A percentile compares a stretch with the other conserved stretches of the same genome.
Conservation (phyloP, 257 asterid species). For the Scutellaria barbata region DNA sequence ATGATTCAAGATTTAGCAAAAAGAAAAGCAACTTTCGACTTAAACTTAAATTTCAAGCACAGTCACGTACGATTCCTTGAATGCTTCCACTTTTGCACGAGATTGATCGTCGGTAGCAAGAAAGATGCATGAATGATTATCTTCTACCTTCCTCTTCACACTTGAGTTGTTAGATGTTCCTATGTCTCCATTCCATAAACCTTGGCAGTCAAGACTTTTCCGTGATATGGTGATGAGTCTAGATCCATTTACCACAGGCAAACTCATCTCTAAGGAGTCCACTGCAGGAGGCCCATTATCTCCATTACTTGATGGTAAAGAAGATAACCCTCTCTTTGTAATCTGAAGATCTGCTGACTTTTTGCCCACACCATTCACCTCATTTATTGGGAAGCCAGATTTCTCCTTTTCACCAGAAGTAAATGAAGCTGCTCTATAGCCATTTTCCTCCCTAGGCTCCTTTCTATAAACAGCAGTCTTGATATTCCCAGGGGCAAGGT, state of each 20-base stretch:
- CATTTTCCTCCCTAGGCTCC: constrained; percentile 51
- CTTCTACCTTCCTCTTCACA: constrained; percentile 65
- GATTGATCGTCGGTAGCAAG: constrained; percentile 64
- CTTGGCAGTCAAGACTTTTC: constrained; percentile 36
- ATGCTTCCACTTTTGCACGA: constrained; percentile 63
- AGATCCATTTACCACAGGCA: constrained; percentile 38
- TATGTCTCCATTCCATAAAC: constrained; percentile 44
- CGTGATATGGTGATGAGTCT: constrained; percentile 30
- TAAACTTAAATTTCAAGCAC: constrained; percentile 27
- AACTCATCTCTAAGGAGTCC: constrained; percentile 39
- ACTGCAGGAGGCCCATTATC: constrained; percentile 36
- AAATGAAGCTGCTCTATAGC: constrained; percentile 37
- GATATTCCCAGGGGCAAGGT: constrained; percentile 50
- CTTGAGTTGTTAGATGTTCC: constrained; percentile 45
- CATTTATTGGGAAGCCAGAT: constrained; percentile 37
- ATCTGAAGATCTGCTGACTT: constrained; percentile 36
- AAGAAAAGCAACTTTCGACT: constrained; percentile 16
- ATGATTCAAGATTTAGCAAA: background rate
- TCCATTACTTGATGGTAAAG: constrained; percentile 45
- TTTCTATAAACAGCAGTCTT: constrained; percentile 48
- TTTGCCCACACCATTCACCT: constrained; percentile 46
- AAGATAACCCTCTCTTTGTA: constrained; percentile 37
- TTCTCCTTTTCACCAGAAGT: constrained; percentile 44
- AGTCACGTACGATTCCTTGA: constrained; percentile 73
- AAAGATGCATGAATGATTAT: constrained; percentile 52